These are phyloP conservation scores for Citrus mangshanensis DNA, from an alignment of 345 rosid species.

Conservation along the genomic window DNA sequence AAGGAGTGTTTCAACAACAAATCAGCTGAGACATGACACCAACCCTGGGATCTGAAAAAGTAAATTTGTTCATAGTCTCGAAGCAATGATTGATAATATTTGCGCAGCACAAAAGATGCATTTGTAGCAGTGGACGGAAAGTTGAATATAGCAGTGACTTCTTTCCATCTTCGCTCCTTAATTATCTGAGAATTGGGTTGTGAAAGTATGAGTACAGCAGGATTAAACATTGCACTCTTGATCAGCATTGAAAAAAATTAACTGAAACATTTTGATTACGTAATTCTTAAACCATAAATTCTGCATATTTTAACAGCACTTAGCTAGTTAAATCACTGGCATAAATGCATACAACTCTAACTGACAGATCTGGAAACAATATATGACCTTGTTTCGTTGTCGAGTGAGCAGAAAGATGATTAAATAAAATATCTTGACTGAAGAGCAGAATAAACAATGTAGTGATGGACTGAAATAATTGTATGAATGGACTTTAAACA, in stretches of 20 bases:
- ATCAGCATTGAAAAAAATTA: neutral
- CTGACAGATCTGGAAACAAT: neutral
- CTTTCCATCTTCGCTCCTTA: conserved; percentile 90
- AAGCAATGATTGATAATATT: conserved; percentile 81
- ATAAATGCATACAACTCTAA: neutral
- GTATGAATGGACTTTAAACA: neutral
- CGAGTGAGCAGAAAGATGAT: neutral
- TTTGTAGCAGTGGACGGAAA: conserved; percentile 98
- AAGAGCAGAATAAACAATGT: neutral
- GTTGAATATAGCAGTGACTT: conserved; percentile 89
- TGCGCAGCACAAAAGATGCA: conserved; percentile 92
- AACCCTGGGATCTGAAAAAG: conserved; percentile 55
- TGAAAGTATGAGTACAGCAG: neutral
- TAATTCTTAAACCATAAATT: neutral
- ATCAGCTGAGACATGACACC: conserved; percentile 54
- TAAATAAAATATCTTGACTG: neutral
- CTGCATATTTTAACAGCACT: neutral
- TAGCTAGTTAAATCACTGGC: neutral
- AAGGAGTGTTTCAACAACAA: conserved; percentile 11
- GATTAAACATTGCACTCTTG: neutral
- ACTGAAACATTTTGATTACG: neutral
- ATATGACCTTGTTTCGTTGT: neutral
- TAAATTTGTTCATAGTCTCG: conserved; percentile 77
- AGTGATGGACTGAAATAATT: neutral
- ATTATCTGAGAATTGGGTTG: conserved; percentile 47